phyloP scores from a whole-genome alignment of 2,329 filamentous ascomycete genomes.

The Ilyonectria destructans region DNA sequence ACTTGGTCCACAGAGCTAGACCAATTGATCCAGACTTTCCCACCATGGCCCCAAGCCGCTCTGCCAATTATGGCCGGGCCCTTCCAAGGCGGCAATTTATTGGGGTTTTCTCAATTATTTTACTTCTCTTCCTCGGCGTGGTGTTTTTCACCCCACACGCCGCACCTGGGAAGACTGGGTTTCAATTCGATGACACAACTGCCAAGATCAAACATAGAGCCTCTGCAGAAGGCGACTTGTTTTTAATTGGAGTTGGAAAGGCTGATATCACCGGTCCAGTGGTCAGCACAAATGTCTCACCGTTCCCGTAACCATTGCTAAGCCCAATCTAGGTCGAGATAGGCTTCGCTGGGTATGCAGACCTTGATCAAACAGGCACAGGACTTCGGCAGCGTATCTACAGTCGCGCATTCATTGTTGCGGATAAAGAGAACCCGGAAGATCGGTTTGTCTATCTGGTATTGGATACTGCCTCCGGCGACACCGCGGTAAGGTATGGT shows the following conservation, averaged over 20 bases:
- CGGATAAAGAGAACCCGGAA: slow-evolving; percentile 73
- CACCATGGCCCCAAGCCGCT: background rate
- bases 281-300: slow-evolving; percentile 60
- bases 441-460: slow-evolving; percentile 91
- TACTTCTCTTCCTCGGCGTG: slow-evolving; percentile 4
- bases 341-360: slow-evolving; percentile 71
- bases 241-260: slow-evolving; percentile 71
- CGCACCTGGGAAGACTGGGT: background rate
- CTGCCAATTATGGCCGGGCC: background rate
- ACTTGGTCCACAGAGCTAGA: background rate
- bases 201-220: slow-evolving; percentile 11
- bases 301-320: background rate
- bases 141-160: background rate
- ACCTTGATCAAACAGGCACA: slow-evolving; percentile 84
- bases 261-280: slow-evolving; percentile 80
- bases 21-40: background rate
- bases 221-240: slow-evolving; percentile 52
- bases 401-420: slow-evolving; percentile 91
- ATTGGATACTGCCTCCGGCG: slow-evolving; percentile 88
- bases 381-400: slow-evolving; percentile 91
- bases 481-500: slow-evolving; percentile 91
- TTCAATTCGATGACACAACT: background rate
- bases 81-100: slow-evolving; percentile 4
- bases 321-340: slow-evolving; percentile 79
- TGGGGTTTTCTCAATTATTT: slow-evolving; percentile 4